phyloP scores from a whole-genome alignment of 805 yeast genomes.

The Komagataella phaffii region DNA sequence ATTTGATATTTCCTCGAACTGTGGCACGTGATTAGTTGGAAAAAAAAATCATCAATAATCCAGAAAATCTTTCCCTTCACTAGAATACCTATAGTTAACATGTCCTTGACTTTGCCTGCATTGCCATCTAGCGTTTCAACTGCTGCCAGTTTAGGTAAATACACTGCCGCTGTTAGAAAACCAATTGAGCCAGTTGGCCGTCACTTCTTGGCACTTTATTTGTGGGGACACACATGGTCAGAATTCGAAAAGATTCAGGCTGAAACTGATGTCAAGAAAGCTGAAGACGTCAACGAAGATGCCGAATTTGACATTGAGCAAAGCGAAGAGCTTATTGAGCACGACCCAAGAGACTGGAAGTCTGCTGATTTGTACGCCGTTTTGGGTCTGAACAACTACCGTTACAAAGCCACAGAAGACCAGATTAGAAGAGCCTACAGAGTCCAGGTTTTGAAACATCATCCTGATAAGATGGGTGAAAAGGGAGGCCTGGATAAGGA shows the following conservation, averaged over 20 bases:
- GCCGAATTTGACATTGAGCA: slow-evolving; percentile 68
- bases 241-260: slow-evolving; percentile 93
- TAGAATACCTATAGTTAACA: background rate
- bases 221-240: slow-evolving; percentile 97
- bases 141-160: slow-evolving; percentile 24
- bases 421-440: slow-evolving; percentile 96
- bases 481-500: slow-evolving; percentile 81
- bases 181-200: slow-evolving; percentile 96
- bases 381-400: slow-evolving; percentile 80
- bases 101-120: slow-evolving; percentile 28
- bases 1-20: background rate
- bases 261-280: slow-evolving; percentile 63
- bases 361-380: slow-evolving; percentile 92
- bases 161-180: slow-evolving; percentile 54
- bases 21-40: background rate
- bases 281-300: slow-evolving; percentile 50
- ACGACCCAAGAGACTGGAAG: slow-evolving; percentile 98
- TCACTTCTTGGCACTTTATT: slow-evolving; percentile 73
- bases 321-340: slow-evolving; percentile 54
- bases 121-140: slow-evolving; percentile 43
- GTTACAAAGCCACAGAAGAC: slow-evolving; percentile 84
- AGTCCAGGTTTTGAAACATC: slow-evolving; percentile 91
- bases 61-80: background rate
- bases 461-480: slow-evolving; percentile 96
- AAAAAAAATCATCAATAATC: background rate